Base-by-base conservation (phyloP, 169 alveolate species). In the Plasmodium coatneyi region DNA sequence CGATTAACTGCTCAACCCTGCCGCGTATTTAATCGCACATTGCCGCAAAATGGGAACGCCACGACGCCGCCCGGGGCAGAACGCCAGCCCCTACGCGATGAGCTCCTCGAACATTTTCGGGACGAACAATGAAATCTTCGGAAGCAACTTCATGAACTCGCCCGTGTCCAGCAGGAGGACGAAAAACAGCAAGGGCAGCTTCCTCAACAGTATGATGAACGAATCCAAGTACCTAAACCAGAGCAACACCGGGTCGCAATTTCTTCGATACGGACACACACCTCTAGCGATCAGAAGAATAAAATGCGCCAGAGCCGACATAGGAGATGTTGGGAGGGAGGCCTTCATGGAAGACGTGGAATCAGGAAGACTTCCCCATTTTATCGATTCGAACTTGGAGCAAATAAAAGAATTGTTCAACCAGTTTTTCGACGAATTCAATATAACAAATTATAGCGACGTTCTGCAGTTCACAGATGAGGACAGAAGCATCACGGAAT, bases 261-360 rank as follows among this genome's bases (percentile, higher is more conserved):
- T 93, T 92, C 66, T 96, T 22, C 86, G 92, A 90, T 97, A 96
- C 80, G 98, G 98, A 25, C 96, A 96, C 71, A 97, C 98, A 3
- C 98, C 98, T 12, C 83, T 92, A 72, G 97, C 97, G 32, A 76
- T 97, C 12, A 92, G 98, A 72, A 92, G 98, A 25, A 96, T 97
- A 19, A 92, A 97, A 60, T 95, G 95, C 28, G 98, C 98, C 34
- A 93, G 98, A 32, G 96, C 96, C 32, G 98, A 97, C 66, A 94
- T 97, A 4, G 98, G 98, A 34, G 98, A 97, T 80, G 96, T 97
- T 95, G 98, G 98, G 12, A 93, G 98, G 82, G 98, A 95, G 76
- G 92, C 96, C 28, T 92, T 96, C 84, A 96, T 97, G 97, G 97
- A 96, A 54, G 97, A 97, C 46, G 94, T 54, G n/a, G 98, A 97